Conservation (phyloP, 169 alveolate genomes). For the Cryptosporidium parvum region DNA sequence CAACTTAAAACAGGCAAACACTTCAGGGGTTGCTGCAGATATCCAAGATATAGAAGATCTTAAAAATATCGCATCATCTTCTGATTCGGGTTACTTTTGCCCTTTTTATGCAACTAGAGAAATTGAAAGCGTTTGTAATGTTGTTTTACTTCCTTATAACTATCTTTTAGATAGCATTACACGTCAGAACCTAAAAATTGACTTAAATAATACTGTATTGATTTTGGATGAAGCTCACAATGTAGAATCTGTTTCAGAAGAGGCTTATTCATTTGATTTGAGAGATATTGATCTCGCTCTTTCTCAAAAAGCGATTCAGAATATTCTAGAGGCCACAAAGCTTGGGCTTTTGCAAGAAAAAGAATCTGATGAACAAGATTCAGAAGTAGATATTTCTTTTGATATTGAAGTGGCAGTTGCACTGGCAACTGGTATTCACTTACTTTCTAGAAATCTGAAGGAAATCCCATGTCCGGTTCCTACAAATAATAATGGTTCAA, state of each 20-base stretch:
- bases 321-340: slow-evolving; percentile 57
- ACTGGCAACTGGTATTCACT: slow-evolving; percentile 47
- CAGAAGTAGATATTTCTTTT: slow-evolving; percentile 58
- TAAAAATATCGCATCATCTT: slow-evolving; percentile 81
- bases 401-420: slow-evolving; percentile 68
- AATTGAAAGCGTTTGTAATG: slow-evolving; percentile 86
- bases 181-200: slow-evolving; percentile 85
- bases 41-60: slow-evolving; percentile 91
- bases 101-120: slow-evolving; percentile 92
- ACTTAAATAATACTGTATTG: slow-evolving; percentile 85
- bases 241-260: slow-evolving; percentile 89
- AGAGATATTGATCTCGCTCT: slow-evolving; percentile 80
- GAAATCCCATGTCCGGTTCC: slow-evolving; percentile 48
- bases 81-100: slow-evolving; percentile 84
- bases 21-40: slow-evolving; percentile 82
- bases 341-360: slow-evolving; percentile 34
- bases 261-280: slow-evolving; percentile 84
- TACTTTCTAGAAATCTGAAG: slow-evolving; percentile 36
- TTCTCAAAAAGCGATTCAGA: slow-evolving; percentile 78
- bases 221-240: slow-evolving; percentile 97
- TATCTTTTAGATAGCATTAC: slow-evolving; percentile 88
- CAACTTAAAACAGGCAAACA: slow-evolving; percentile 78
- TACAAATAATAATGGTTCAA: neutral
- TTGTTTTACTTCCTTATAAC: slow-evolving; percentile 92
- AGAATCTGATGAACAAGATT: slow-evolving; percentile 23